These are phyloP conservation scores for Auxenochlorella pyrenoidosa DNA, from an alignment of 139 green algal species.

Conservation along the genomic window DNA sequence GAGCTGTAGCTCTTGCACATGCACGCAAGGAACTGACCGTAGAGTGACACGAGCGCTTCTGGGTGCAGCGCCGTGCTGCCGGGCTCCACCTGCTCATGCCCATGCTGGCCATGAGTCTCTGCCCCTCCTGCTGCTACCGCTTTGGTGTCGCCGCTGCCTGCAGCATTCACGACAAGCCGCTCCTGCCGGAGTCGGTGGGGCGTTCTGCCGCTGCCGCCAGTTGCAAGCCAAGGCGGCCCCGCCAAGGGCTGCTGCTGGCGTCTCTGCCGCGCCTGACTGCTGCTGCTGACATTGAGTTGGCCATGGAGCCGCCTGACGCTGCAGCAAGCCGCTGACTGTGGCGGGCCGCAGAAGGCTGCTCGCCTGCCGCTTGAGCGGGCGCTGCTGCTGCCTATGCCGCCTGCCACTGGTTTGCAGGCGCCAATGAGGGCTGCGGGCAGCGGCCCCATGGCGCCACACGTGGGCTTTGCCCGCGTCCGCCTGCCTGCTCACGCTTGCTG, in stretches of 20 bases:
- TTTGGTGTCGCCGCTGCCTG: not conserved
- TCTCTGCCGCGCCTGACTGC: not conserved
- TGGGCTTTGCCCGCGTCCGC: not conserved
- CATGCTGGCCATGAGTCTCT: not conserved
- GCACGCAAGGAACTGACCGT: not conserved
- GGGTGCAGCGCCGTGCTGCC: not conserved
- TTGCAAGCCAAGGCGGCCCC: not conserved
- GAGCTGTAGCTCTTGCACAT: no score
- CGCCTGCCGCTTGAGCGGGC: no score
- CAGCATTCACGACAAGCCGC: not conserved
- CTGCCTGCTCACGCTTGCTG: not conserved
- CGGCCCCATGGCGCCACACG: not conserved
- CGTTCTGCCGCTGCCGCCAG: not conserved
- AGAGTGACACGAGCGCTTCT: not conserved
- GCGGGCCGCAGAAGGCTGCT: no score
- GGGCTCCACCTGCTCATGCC: not conserved
- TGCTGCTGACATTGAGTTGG: not conserved
- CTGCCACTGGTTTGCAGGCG: no score
- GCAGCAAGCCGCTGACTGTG: no score
- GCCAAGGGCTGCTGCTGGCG: no score
- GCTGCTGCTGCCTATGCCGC: no score
- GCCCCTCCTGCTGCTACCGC: not conserved
- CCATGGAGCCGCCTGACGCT: no score
- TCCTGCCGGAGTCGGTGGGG: not conserved
- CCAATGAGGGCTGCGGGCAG: not conserved